A percentile compares a stretch with the other conserved stretches of the same genome.
These are phyloP conservation scores for Fennellomyces sp. DNA, from an alignment of 371 early-diverging fungal genomes.

Conservation along the genomic window DNA sequence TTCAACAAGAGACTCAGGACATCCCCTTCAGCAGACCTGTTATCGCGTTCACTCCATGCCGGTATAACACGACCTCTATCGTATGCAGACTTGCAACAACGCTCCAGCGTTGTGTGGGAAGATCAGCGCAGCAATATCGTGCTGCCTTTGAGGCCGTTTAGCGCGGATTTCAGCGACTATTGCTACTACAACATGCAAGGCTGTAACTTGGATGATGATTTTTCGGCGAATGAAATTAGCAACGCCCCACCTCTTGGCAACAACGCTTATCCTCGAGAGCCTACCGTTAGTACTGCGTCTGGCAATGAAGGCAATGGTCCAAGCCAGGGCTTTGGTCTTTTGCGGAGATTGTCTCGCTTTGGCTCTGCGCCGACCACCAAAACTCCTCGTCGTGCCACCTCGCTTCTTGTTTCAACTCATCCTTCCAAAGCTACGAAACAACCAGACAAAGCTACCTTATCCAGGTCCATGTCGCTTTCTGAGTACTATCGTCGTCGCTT, in stretches of 20 bases:
- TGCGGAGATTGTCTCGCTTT: not conserved
- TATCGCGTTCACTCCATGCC: no score
- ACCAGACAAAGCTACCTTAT: not conserved
- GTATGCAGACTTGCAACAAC: not conserved
- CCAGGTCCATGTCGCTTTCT: conserved; percentile 8
- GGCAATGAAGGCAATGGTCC: no score
- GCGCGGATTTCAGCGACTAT: not conserved
- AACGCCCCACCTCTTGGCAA: no score
- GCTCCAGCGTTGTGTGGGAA: not conserved
- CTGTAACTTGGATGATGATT: not conserved
- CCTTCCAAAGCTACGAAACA: no score
- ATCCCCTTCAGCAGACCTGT: not conserved
- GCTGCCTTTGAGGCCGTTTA: not conserved
- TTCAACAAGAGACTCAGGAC: not conserved
- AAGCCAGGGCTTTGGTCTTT: conserved; percentile 4
- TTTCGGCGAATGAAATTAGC: no score
- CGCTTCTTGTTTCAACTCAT: not conserved
- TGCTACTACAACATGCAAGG: not conserved
- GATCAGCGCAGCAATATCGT: not conserved
- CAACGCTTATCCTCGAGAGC: no score
- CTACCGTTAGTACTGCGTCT: no score
- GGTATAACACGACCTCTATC: not conserved
- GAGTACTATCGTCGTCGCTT: conserved; percentile 10
- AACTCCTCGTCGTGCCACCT: not conserved
- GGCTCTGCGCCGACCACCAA: not conserved